Evolutionary conservation across 441 rosid genomes (phyloP), one percentile per base, ranked within the genome.

Genomic region (Brassica balearica): DNA sequence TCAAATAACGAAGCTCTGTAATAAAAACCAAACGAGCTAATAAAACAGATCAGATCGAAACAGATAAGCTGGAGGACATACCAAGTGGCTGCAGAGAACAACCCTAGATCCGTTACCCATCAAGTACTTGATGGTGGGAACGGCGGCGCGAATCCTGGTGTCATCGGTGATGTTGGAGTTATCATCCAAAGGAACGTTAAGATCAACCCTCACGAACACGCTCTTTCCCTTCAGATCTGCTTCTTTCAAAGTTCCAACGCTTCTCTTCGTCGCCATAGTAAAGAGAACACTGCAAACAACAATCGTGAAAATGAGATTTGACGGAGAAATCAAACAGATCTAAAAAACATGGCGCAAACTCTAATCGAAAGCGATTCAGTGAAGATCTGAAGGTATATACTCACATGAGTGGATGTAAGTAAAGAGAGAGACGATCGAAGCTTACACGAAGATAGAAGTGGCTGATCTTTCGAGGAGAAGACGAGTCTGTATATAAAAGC

Each of bases 131-230:
- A 96, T 87, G 46, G 99, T 96, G 69, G 97, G 98, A 38, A 96
- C 88, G 51, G 98, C 97, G 14, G 96, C 98, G 1, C 97, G 92
- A 77, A 96, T 75, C 87, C 97, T 87, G 59, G 92, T 93, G 69
- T 93, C 99, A 82, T 93, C 98, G 23, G 98, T 93, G 86, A 96
- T 93, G 43, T 87, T 89, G 43, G 79, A 83, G 93, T 74, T 87
- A 65, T 96, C 98, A 12, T 92, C 98, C 82, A 96, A 80, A 70
- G 99, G 99, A 63, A 93, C 98, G 75, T 96, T 93, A 72, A 95
- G 92, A 87, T 95, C 98, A 67, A 90, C 98, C 68, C 97, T 87
- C 46, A 92, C 97, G 58, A 96, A 92, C 77, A 93, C 99, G 63
- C 87, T 87, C 90, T 96, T 93, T 51, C 99, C 99, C 65, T 92